Conservation (phyloP, 306 rosid genomes). For the Castanea sativa region DNA sequence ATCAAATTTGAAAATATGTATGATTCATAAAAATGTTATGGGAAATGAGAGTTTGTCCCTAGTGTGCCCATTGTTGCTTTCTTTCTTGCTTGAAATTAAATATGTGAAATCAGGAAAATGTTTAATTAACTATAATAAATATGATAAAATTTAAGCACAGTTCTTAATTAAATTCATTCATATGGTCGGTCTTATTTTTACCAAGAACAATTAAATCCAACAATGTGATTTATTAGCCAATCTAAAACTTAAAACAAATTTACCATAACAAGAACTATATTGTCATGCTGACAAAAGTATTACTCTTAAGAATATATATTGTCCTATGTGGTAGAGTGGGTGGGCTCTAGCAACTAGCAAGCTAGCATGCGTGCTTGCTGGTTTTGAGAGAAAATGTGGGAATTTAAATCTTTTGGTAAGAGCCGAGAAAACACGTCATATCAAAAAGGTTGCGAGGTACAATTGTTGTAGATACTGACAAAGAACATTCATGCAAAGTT, state of each 20-base stretch:
- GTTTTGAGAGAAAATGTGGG: not conserved
- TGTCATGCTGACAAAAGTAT: not conserved
- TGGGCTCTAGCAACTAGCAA: not conserved
- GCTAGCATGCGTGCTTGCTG: not conserved
- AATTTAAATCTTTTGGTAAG: conserved; percentile 7
- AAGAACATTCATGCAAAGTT: conserved; percentile 15
- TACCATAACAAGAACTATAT: not conserved
- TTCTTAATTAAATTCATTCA: too few species aligned
- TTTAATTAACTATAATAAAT: too few species aligned
- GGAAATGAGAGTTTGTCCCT: too few species aligned
- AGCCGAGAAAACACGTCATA: not conserved
- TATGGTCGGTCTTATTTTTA: too few species aligned
- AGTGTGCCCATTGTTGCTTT: too few species aligned
- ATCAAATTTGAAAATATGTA: not conserved
- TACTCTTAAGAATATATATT: too few species aligned
- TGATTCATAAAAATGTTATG: not conserved
- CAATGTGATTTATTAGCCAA: too few species aligned
- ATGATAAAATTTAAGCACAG: too few species aligned
- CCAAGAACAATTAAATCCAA: too few species aligned
- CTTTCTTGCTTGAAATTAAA: too few species aligned
- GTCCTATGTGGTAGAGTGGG: not conserved
- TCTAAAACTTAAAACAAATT: too few species aligned
- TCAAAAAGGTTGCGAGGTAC: conserved; percentile 11
- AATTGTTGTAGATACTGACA: not conserved
- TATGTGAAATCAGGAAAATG: too few species aligned